Conservation (phyloP, 2,329 filamentous ascomycete genomes). For the Hysterium pulicare region DNA sequence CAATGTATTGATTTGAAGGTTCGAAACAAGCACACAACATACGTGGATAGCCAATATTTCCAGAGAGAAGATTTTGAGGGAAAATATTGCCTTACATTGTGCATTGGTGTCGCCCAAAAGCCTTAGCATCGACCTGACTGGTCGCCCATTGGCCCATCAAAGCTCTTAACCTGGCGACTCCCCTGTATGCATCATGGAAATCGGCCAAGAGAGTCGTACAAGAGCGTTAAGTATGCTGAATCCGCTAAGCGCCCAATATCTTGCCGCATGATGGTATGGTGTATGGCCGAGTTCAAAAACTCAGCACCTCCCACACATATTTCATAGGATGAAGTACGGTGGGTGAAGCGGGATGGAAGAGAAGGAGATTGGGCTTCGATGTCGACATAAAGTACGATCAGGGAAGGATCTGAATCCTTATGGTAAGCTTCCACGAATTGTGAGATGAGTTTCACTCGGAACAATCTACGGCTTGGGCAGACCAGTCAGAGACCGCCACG, state of each 20-base stretch:
- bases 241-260: constrained; percentile 32
- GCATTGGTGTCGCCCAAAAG: constrained; percentile 14
- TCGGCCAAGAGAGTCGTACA: constrained; percentile 27
- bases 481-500: constrained; percentile 44
- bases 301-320: background rate
- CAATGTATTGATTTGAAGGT: constrained; percentile 24
- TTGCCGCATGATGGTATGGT: constrained; percentile 18
- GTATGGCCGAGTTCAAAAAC: background rate
- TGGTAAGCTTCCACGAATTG: constrained; percentile 15
- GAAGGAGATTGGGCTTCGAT: background rate
- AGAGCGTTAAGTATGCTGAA: constrained; percentile 20
- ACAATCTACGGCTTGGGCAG: constrained; percentile 35
- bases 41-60: constrained; percentile 30
- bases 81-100: constrained; percentile 17
- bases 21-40: constrained; percentile 30
- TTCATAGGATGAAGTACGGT: background rate
- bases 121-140: constrained; percentile 14
- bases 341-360: constrained; percentile 4
- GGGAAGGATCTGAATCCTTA: constrained; percentile 14
- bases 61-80: constrained; percentile 12
- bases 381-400: constrained; percentile 8
- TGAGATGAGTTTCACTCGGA: constrained; percentile 16
- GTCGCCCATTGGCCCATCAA: constrained; percentile 12
- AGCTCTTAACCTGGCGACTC: constrained; percentile 16
- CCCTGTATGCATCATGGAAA: constrained; percentile 19